phyloP scores from a whole-genome alignment of 83 land plant species.

The Picea abies region DNA sequence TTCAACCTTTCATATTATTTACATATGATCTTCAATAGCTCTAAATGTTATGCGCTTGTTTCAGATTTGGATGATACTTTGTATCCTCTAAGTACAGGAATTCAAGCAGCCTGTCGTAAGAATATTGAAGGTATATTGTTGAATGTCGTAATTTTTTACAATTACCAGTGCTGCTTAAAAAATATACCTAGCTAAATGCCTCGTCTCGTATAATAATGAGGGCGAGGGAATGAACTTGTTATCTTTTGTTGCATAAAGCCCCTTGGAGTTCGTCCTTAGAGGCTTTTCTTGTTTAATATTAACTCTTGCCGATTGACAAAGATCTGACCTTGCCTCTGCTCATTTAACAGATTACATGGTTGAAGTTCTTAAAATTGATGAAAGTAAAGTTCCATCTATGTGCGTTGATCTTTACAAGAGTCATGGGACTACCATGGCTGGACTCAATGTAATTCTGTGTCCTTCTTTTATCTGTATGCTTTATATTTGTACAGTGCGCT shows the following conservation, averaged over 20 bases:
- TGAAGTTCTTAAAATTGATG: constrained; percentile 52
- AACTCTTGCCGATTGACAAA: too few relatives aligned
- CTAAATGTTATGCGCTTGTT: not conserved
- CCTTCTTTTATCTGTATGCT: not conserved
- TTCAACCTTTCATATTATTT: not conserved
- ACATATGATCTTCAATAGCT: not conserved
- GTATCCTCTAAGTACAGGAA: constrained; percentile 72
- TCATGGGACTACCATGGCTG: constrained; percentile 75
- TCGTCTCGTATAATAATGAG: not conserved
- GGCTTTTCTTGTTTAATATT: too few relatives aligned
- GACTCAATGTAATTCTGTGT: constrained; percentile 48
- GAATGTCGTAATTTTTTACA: too few relatives aligned
- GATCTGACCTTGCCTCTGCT: too few relatives aligned
- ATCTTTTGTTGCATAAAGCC: not conserved
- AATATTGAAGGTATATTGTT: constrained; percentile 66
- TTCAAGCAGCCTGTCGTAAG: constrained; percentile 43
- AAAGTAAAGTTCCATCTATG: constrained; percentile 55
- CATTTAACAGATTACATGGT: constrained; percentile 48
- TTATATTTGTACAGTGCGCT: not conserved
- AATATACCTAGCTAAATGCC: not conserved
- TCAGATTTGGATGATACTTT: constrained; percentile 83
- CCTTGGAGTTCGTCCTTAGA: too few relatives aligned
- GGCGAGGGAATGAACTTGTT: not conserved
- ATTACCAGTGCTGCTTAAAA: too few relatives aligned
- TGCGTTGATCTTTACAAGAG: constrained; percentile 65